Conservation (phyloP, 306 rosid genomes). For the Biancaea sappan region DNA sequence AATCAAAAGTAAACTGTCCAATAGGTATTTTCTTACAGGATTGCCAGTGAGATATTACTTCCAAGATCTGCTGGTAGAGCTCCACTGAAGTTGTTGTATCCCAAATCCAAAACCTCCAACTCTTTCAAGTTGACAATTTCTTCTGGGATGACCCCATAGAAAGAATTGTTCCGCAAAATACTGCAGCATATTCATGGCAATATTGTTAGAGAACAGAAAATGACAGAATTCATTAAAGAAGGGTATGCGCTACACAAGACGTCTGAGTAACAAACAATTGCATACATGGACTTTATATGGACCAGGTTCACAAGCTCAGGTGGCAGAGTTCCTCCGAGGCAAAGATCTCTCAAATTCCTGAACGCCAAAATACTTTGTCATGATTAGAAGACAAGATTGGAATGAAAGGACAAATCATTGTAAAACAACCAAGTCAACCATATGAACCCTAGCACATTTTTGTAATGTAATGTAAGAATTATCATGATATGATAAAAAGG, state of each 20-base stretch:
- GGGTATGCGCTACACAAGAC: background rate
- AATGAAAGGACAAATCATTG: background rate
- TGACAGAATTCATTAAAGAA: background rate
- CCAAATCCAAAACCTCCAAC: slow-evolving; percentile 89
- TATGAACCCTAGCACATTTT: background rate
- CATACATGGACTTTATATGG: slow-evolving; percentile 66
- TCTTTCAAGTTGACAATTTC: slow-evolving; percentile 64
- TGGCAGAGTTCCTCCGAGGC: slow-evolving; percentile 62
- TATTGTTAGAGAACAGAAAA: slow-evolving; percentile 31
- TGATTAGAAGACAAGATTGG: background rate
- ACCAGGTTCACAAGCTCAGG: slow-evolving; percentile 52
- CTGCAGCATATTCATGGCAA: slow-evolving; percentile 47
- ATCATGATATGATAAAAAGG: background rate
- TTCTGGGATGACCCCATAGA: slow-evolving; percentile 68
- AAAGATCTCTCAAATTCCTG: slow-evolving; percentile 66
- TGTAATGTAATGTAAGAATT: background rate
- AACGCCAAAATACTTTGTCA: background rate
- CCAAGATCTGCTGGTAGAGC: slow-evolving; percentile 69
- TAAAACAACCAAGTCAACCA: background rate
- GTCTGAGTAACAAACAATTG: background rate
- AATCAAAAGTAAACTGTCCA: slow-evolving; percentile 20
- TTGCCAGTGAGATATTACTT: slow-evolving; percentile 60
- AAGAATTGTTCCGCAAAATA: slow-evolving; percentile 80
- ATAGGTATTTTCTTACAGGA: slow-evolving; percentile 65
- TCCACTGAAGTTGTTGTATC: slow-evolving; percentile 78